Percentiles rank a stretch among this genome's conserved stretches.
Conservation (phyloP, 768 basidiomycete species). For the Amanita molliuscula region DNA sequence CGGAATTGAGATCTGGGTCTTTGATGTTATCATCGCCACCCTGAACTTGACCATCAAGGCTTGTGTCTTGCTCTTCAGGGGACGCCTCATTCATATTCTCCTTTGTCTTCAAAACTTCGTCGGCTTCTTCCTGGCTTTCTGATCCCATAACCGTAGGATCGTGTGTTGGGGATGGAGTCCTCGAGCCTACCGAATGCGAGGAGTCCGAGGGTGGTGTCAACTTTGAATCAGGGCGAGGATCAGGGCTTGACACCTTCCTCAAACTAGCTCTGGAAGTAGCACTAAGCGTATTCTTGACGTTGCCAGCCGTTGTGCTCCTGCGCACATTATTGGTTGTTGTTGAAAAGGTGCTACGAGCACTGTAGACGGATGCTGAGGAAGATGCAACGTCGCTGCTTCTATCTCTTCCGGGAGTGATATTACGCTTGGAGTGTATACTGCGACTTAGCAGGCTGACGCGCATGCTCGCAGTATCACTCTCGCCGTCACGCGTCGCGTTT, state of each 20-base stretch:
- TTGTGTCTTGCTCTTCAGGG: background rate
- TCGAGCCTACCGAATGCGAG: conserved; percentile 10
- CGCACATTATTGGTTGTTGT: conserved; percentile 12
- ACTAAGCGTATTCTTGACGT: conserved; percentile 2
- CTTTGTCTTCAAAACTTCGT: conserved; percentile 4
- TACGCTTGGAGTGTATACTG: conserved; percentile 15
- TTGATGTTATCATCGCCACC: background rate
- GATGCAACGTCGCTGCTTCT: conserved; percentile 8
- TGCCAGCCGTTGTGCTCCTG: conserved; percentile 3
- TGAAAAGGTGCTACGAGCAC: conserved; percentile 31
- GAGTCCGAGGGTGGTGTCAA: conserved; percentile 38
- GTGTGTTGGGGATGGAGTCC: conserved; percentile 10
- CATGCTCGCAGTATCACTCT: conserved; percentile 33
- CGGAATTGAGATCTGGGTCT: background rate
- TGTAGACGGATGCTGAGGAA: conserved; percentile 33
- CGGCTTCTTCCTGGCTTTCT: background rate
- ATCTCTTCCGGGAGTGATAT: conserved; percentile 5
- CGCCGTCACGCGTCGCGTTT: conserved; percentile 21
- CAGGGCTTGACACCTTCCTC: conserved; percentile 14
- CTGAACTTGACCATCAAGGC: background rate
- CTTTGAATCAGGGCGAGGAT: conserved; percentile 60
- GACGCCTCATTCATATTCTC: background rate
- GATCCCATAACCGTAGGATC: conserved; percentile 16
- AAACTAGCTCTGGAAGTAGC: conserved; percentile 5
- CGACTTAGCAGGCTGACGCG: conserved; percentile 32